Conservation (phyloP, 495 filamentous ascomycete species). For the Cladorrhinum samala region DNA sequence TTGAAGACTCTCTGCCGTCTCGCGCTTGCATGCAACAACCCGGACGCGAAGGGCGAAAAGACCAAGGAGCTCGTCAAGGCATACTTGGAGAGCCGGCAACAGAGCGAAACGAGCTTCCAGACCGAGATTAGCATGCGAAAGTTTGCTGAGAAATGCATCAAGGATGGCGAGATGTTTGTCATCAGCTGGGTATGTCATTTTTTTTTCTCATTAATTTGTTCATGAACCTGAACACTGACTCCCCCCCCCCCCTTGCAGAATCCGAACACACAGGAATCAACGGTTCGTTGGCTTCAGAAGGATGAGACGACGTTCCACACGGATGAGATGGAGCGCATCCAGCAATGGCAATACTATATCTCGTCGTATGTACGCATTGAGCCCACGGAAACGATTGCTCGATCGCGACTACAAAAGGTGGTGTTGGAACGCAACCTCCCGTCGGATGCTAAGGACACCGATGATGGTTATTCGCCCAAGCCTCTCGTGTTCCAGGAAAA, state of each 20-base stretch:
- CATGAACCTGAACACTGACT: not conserved
- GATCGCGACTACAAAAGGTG: constrained; percentile 57
- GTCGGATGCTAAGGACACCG: constrained; percentile 40
- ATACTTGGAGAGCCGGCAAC: constrained; percentile 74
- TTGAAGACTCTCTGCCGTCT: constrained; percentile 70
- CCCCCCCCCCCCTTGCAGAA: constrained; percentile 37
- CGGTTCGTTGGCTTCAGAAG: constrained; percentile 64
- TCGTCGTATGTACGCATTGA: constrained; percentile 82
- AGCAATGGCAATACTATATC: constrained; percentile 86
- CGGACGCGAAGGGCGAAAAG: constrained; percentile 78
- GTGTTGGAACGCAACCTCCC: constrained; percentile 72
- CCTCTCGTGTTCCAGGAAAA: constrained; percentile 63
- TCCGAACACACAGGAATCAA: constrained; percentile 52
- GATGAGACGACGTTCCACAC: constrained; percentile 77
- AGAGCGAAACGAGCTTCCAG: constrained; percentile 74
- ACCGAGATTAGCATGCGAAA: constrained; percentile 81
- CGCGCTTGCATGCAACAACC: constrained; percentile 64
- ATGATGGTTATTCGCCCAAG: constrained; percentile 43
- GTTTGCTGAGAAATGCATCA: constrained; percentile 77
- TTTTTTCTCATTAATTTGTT: not conserved
- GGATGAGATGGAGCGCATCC: constrained; percentile 51
- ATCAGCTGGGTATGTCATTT: constrained; percentile 68
- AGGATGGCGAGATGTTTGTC: constrained; percentile 84
- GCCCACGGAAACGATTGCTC: constrained; percentile 76
- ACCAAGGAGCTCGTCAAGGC: constrained; percentile 76